Evolutionary conservation across 352 stramenopile genomes (phyloP).

Genomic region (Pelagophyceae sp.): DNA sequence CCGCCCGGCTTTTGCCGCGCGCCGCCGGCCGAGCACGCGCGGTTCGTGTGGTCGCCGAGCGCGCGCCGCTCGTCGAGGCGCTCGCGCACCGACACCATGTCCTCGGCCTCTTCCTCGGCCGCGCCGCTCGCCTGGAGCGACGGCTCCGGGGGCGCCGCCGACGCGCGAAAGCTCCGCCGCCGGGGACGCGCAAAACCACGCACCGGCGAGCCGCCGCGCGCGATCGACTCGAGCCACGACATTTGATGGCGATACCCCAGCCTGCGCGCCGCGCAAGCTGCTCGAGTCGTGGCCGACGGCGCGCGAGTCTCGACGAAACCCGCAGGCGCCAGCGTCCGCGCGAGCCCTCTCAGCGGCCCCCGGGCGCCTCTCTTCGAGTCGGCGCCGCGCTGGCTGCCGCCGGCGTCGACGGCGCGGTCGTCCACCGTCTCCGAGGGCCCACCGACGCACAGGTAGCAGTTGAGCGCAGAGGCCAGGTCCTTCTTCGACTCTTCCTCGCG

Average conservation of each 20-base stretch:
- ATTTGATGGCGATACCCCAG: neutral
- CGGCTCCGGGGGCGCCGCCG: neutral
- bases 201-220: neutral
- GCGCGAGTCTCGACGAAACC: too few species aligned
- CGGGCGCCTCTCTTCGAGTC: too few species aligned
- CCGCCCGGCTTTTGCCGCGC: too few species aligned
- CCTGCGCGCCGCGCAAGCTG: too few species aligned
- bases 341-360: too few species aligned
- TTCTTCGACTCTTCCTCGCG: neutral
- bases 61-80: neutral
- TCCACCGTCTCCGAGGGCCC: too few species aligned
- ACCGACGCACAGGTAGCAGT: neutral
- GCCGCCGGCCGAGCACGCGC: too few species aligned
- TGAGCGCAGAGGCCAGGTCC: neutral
- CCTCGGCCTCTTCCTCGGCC: neutral
- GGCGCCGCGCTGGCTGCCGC: too few species aligned
- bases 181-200: neutral
- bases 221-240: neutral
- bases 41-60: neutral
- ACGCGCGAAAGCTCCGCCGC: neutral
- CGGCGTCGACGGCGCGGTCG: too few species aligned
- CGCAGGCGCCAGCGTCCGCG: too few species aligned
- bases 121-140: neutral
- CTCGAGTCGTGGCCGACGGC: too few species aligned
- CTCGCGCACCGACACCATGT: neutral